Base-by-base conservation (phyloP, 371 early-diverging fungal genomes). In the Spraguea lophii region DNA sequence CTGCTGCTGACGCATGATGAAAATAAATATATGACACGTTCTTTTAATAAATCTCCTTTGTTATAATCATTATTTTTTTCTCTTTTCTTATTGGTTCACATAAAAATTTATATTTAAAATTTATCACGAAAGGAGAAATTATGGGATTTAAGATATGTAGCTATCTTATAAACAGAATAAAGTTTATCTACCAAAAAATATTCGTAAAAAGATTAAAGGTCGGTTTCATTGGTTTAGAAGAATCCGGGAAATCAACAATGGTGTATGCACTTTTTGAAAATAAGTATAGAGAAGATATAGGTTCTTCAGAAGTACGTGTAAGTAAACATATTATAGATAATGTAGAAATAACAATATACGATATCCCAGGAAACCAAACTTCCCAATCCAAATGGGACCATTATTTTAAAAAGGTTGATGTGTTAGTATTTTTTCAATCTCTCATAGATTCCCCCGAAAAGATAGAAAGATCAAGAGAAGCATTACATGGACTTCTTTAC, bases 221-320 rank as follows among this genome's bases (percentile, higher is more conserved):
- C 26, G 43, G 40, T 7, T 27, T 67, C 2, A 10, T 54, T 19
- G 68, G 68, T 1, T 35, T 42, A 10, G 45, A 44, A 15, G 19
- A 32, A 3, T 52, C 56, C 12, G 58, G 64, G 12, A 68, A 68
- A 41, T 57, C 68, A 12, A 44, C 61, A 19, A 51, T 61, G 19
- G 52, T 59, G 25, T 36, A 27, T 17, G 32, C 36, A 12, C 39
- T 59, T 21, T 57, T 55, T 24, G 26, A 51, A 12, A 34, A 44
- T 30, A 23, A 24, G 12, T 57, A 49, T 39, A 21, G 48, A 19
- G 37, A 43, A 26, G 42, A 56, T 12, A 23, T 52, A 16, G 24
- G 20, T 4, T 25, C 32, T 3, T 49, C 48, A 7, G 24, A 19
- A 2, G 42, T 37, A 6, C 19, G 38, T 1, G 32, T 47, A n/a